Conservation (phyloP, 2,329 filamentous ascomycete species). For the Verticillium longisporum region DNA sequence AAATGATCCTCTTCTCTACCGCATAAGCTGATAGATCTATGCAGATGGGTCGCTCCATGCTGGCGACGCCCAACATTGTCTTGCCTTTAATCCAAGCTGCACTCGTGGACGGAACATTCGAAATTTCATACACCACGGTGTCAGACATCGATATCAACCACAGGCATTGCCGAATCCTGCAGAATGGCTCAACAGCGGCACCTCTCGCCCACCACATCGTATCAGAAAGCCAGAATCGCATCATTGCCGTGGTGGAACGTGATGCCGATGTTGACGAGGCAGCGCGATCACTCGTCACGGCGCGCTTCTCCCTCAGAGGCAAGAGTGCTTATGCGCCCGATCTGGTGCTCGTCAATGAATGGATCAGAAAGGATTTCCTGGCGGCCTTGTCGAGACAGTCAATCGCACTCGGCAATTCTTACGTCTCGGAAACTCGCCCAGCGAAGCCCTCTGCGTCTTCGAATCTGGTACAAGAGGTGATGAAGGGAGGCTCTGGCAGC, state of each 20-base stretch:
- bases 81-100: conserved; percentile 28
- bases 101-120: conserved; percentile 42
- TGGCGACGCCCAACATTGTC: conserved; percentile 24
- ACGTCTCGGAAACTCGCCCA: not conserved
- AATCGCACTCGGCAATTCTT: conserved; percentile 9
- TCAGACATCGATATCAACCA: conserved; percentile 13
- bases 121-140: conserved; percentile 26
- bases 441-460: not conserved
- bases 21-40: conserved; percentile 2
- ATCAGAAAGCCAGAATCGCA: conserved; percentile 16
- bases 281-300: conserved; percentile 43
- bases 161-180: conserved; percentile 2
- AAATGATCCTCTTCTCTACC: not conserved
- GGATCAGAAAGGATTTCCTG: conserved; percentile 46
- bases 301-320: conserved; percentile 48
- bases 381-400: conserved; percentile 30
- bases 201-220: conserved; percentile 7
- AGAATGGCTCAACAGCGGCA: not conserved
- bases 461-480: not conserved
- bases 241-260: conserved; percentile 54
- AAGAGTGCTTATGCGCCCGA: conserved; percentile 56
- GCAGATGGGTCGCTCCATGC: conserved; percentile 31
- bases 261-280: conserved; percentile 47
- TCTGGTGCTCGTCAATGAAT: conserved; percentile 59
- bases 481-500: conserved; percentile 4